Evolutionary conservation across 1,284 basidiomycete species (phyloP).

Genomic region (Singerocomus rubriflavus): DNA sequence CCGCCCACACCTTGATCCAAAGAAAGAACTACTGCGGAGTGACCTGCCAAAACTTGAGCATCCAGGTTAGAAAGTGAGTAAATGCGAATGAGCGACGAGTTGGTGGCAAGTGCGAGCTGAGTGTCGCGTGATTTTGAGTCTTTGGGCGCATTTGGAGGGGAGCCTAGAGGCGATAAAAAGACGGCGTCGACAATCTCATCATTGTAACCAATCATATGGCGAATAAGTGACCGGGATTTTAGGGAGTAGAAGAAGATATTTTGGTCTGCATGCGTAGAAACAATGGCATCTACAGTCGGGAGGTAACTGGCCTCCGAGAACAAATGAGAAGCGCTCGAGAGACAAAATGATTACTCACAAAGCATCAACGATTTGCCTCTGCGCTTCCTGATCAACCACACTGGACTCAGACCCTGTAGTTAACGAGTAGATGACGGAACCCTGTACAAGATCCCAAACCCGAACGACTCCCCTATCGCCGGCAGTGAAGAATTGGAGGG

Average conservation of each 20-base stretch:
- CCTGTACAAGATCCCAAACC: slow-evolving; percentile 79
- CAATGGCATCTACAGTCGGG: slow-evolving; percentile 58
- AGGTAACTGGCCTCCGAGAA: slow-evolving; percentile 55
- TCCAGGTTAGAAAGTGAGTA: slow-evolving; percentile 76
- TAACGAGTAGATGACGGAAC: slow-evolving; percentile 60
- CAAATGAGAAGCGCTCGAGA: slow-evolving; percentile 15
- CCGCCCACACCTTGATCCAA: slow-evolving; percentile 72
- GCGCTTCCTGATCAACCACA: slow-evolving; percentile 68
- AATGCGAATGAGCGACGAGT: slow-evolving; percentile 88
- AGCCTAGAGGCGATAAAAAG: slow-evolving; percentile 58
- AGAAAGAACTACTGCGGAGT: slow-evolving; percentile 89
- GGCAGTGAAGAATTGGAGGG: slow-evolving; percentile 78
- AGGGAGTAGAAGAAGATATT: slow-evolving; percentile 91
- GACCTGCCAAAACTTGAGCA: slow-evolving; percentile 81
- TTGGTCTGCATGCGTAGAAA: slow-evolving; percentile 95
- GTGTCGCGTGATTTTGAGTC: slow-evolving; percentile 45
- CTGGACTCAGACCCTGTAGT: slow-evolving; percentile 46
- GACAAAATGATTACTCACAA: slow-evolving; percentile 49
- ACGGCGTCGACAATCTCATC: slow-evolving; percentile 94
- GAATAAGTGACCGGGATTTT: slow-evolving; percentile 55
- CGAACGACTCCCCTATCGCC: slow-evolving; percentile 84
- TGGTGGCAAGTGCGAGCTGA: slow-evolving; percentile 91
- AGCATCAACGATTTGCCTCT: slow-evolving; percentile 69
- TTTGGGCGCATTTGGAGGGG: slow-evolving; percentile 1
- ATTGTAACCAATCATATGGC: slow-evolving; percentile 96